Evolutionary conservation across 306 rosid genomes (phyloP).

Genomic region (Inga laurina): DNA sequence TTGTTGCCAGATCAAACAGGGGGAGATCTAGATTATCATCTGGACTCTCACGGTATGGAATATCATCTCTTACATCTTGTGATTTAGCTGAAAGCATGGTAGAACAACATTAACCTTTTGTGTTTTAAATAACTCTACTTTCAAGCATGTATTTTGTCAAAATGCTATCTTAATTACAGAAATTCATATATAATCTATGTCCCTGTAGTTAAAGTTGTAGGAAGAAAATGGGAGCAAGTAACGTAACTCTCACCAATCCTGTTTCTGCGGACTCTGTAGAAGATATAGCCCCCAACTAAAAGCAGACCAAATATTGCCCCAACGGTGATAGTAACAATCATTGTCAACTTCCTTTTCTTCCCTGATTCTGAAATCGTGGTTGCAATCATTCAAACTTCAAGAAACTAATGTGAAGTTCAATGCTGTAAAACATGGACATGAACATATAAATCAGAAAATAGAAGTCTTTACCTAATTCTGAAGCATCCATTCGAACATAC

Average conservation of each 20-base stretch:
- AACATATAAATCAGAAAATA: background rate
- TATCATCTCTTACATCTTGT: background rate
- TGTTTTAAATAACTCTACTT: background rate
- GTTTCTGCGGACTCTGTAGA: background rate
- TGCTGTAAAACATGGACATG: background rate
- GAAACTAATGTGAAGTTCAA: background rate
- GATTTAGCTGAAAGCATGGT: background rate
- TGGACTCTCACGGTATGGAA: background rate
- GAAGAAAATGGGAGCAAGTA: background rate
- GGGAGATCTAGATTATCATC: constrained; percentile 37
- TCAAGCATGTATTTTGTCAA: background rate
- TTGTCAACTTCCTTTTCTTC: background rate
- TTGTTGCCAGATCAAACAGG: constrained; percentile 11
- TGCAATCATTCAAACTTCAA: background rate
- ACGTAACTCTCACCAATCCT: background rate
- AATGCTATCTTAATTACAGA: background rate
- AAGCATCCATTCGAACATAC: background rate
- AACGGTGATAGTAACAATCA: background rate
- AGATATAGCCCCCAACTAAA: background rate
- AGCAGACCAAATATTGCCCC: background rate
- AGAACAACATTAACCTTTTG: background rate
- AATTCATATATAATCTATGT: background rate
- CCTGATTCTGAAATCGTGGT: constrained; percentile 2
- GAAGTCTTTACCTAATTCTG: background rate
- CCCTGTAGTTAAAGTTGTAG: background rate